Percentiles rank a stretch among this genome's conserved stretches.
Conservation (phyloP, 805 yeast species). For the Wickerhamiella kazuoi region DNA sequence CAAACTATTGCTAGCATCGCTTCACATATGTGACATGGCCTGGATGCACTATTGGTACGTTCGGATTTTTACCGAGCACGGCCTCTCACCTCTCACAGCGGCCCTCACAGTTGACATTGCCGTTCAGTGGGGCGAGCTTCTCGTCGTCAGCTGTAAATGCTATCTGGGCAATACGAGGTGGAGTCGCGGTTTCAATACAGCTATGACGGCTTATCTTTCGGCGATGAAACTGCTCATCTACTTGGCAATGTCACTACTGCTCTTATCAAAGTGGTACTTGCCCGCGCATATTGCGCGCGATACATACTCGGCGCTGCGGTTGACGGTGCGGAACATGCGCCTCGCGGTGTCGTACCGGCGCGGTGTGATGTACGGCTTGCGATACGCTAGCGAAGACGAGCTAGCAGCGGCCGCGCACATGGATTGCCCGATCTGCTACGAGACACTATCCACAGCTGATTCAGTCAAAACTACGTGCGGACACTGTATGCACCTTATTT, state of each 20-base stretch:
- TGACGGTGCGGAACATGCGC: background rate
- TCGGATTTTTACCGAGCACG: conserved; percentile 1
- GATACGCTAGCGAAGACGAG: background rate
- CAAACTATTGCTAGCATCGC: conserved; percentile 1
- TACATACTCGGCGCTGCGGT: conserved; percentile 3
- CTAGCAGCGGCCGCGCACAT: background rate
- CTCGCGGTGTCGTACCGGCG: conserved; percentile 5
- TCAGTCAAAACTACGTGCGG: conserved; percentile 4
- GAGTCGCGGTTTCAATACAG: background rate
- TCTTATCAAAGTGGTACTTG: conserved; percentile 5
- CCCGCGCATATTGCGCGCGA: conserved; percentile 7
- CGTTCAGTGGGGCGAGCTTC: conserved; percentile 7
- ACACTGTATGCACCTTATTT: conserved; percentile 5
- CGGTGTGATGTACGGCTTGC: background rate
- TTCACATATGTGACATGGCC: conserved; percentile 6
- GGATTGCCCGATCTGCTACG: conserved; percentile 7
- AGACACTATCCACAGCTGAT: background rate
- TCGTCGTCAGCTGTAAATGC: conserved; percentile 1
- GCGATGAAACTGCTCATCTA: conserved; percentile 4
- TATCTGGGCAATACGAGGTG: conserved; percentile 1
- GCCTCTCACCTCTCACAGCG: conserved; percentile 5
- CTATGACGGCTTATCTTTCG: background rate
- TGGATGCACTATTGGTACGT: conserved; percentile 7
- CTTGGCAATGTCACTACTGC: conserved; percentile 3
- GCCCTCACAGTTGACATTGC: conserved; percentile 7